Evolutionary conservation across 140 eudicot genomes (phyloP).

Genomic region (Artemisia princeps): DNA sequence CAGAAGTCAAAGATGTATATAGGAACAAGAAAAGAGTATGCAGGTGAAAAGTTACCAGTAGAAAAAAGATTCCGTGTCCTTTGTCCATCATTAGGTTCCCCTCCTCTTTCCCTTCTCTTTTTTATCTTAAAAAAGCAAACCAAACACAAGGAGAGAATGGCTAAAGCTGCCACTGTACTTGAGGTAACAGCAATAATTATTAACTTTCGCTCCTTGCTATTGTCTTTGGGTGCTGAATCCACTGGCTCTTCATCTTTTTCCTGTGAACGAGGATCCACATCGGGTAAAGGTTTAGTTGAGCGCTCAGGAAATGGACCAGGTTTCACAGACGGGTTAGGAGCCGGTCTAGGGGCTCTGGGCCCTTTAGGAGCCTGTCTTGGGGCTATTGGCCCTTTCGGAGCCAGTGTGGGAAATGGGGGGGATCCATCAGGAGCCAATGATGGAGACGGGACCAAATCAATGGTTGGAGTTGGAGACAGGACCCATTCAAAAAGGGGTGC

Average conservation of each 20-base stretch:
- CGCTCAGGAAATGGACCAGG: conserved; percentile 10
- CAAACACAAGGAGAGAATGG: conserved; percentile 26
- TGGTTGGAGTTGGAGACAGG: not conserved
- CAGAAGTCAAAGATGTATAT: not conserved
- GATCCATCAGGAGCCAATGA: not conserved
- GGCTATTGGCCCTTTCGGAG: conserved; percentile 8
- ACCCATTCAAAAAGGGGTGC: not conserved
- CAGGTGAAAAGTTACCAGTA: conserved; percentile 30
- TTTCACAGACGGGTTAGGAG: conserved; percentile 17
- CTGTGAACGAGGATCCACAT: conserved; percentile 6
- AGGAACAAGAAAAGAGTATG: not conserved
- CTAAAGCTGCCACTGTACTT: conserved; percentile 36
- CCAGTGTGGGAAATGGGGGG: not conserved
- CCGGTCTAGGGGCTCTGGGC: not conserved
- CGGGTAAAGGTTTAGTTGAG: conserved; percentile 3
- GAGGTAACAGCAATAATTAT: conserved; percentile 34
- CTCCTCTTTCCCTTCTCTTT: conserved; percentile 18
- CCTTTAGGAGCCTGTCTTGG: not conserved
- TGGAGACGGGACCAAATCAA: not conserved
- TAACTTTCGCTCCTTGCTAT: conserved; percentile 26
- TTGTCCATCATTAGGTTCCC: conserved; percentile 32
- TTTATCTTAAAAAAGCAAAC: conserved; percentile 33
- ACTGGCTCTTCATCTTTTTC: conserved; percentile 16
- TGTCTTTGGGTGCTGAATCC: conserved; percentile 1
- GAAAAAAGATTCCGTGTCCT: conserved; percentile 47